Percentiles rank a stretch among this genome's conserved stretches.
Evolutionary conservation across 768 basidiomycete species (phyloP).

Genomic region (Lactarius quietus): DNA sequence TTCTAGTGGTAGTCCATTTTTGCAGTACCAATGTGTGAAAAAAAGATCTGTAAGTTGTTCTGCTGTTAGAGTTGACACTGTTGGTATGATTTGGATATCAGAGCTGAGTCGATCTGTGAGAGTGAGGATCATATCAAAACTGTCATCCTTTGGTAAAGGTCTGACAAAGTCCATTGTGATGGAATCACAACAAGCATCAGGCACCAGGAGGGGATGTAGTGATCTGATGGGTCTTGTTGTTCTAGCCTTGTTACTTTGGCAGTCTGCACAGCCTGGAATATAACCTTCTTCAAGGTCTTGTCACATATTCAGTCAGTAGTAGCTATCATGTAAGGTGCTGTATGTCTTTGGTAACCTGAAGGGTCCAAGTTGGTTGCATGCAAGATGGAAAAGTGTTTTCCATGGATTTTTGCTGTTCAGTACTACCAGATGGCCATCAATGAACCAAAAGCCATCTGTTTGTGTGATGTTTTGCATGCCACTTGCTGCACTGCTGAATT

Average conservation of each 20-base stretch:
- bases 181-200: constrained; percentile 20
- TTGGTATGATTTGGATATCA: neutral
- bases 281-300: constrained; percentile 22
- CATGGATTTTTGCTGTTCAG: rapidly evolving
- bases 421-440: neutral
- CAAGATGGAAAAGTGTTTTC: neutral
- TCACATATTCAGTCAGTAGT: constrained; percentile 15
- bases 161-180: constrained; percentile 29
- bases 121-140: constrained; percentile 20
- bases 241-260: neutral
- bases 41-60: neutral
- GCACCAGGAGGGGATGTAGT: constrained; percentile 1
- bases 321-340: neutral
- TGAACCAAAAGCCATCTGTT: too few relatives aligned
- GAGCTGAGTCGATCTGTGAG: neutral
- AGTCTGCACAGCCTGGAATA: constrained; percentile 9
- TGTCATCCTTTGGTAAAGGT: constrained; percentile 18
- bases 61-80: rapidly evolving
- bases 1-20: neutral
- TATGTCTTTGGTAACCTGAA: neutral
- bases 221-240: neutral
- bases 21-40: neutral
- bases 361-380: neutral
- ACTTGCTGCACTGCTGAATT: neutral
- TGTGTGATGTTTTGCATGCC: neutral